These are phyloP conservation scores for Houttuynia cordata DNA, from an alignment of 164 flowering plant genomes.

Conservation along the genomic window DNA sequence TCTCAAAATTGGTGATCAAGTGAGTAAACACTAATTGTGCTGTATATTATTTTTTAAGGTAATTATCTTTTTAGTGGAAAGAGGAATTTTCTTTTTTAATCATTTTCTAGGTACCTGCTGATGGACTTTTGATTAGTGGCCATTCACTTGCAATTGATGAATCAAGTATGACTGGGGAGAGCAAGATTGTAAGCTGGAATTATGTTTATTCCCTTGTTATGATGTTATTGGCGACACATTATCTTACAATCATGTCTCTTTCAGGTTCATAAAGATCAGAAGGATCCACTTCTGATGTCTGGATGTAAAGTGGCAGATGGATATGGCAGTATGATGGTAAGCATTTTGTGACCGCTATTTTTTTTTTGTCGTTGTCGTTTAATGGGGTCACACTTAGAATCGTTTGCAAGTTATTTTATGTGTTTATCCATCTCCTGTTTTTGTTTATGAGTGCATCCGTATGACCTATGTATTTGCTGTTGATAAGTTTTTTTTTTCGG, in stretches of 20 bases:
- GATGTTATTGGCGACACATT: neutral
- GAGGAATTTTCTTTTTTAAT: neutral
- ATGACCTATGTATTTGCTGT: no score
- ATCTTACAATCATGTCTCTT: neutral
- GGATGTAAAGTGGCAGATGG: conserved; percentile 99
- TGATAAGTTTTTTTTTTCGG: no score
- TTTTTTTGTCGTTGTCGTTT: no score
- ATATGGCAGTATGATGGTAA: conserved; percentile 91
- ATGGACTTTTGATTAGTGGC: conserved; percentile 70
- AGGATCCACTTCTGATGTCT: conserved; percentile 84
- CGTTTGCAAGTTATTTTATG: no score
- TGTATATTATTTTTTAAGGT: neutral
- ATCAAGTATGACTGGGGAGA: conserved; percentile 99
- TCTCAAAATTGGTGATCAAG: conserved; percentile 95
- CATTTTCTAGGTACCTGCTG: conserved; percentile 67
- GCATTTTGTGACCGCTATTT: neutral
- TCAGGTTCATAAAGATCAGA: conserved; percentile 70
- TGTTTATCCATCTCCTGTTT: no score
- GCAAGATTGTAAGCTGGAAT: conserved; percentile 60
- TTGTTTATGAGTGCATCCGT: no score
- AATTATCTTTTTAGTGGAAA: no score
- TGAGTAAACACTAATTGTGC: conserved; percentile 7
- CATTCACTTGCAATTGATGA: conserved; percentile 94
- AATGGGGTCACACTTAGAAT: no score
- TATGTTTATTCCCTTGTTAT: neutral